These are phyloP conservation scores for Rosa rugosa DNA, from an alignment of 306 rosid species.

Conservation along the genomic window DNA sequence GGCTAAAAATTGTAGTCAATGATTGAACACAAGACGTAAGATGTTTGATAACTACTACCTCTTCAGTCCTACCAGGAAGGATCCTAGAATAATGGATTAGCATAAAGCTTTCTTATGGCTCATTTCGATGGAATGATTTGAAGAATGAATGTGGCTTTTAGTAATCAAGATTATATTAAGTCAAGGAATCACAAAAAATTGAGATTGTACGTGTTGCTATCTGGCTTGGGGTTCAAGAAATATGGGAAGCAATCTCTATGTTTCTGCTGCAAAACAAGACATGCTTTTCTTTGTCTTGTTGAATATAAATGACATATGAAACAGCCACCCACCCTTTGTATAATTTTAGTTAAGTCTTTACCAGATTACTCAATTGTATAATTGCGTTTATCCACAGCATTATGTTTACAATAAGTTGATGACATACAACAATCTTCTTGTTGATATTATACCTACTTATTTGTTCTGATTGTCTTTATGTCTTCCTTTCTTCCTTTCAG, in stretches of 20 bases:
- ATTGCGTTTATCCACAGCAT: background rate
- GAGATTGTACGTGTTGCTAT: background rate
- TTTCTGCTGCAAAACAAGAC: background rate
- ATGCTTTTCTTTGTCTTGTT: background rate
- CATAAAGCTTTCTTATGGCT: background rate
- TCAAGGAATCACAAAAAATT: background rate
- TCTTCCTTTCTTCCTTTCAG: slow-evolving; percentile 16
- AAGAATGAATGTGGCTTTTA: background rate
- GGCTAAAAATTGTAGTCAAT: background rate
- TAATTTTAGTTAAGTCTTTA: too few species aligned
- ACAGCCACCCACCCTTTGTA: slow-evolving; percentile 1
- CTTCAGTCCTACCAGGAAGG: background rate
- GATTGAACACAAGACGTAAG: background rate
- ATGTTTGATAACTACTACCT: background rate
- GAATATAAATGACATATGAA: background rate
- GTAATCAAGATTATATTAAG: background rate
- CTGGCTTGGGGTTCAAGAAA: slow-evolving; percentile 1
- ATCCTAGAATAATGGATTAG: background rate
- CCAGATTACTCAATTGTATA: background rate
- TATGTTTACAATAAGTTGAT: background rate
- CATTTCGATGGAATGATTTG: background rate
- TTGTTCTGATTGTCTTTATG: background rate
- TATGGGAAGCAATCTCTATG: background rate
- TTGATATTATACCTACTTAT: background rate
- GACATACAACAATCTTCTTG: background rate